Percentiles rank a stretch among this genome's conserved stretches.
Evolutionary conservation across 306 rosid species (phyloP).

Genomic region (Citrullus mucosospermus): DNA sequence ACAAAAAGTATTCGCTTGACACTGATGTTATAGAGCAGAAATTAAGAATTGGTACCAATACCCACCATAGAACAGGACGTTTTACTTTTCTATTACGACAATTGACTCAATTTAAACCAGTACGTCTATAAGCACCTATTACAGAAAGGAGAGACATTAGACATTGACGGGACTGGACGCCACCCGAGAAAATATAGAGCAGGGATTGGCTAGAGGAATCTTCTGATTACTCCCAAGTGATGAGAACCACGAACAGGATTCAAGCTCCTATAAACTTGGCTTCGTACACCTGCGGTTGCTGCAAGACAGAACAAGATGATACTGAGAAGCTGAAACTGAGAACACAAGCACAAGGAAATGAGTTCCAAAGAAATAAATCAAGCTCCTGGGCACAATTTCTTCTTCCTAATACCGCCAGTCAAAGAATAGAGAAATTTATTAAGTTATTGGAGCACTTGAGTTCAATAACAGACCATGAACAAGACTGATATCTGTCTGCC

Average conservation of each 20-base stretch:
- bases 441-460: neutral
- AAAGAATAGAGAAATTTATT: neutral
- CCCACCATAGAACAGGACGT: neutral
- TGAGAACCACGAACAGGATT: neutral
- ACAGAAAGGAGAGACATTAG: neutral
- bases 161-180: neutral
- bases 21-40: neutral
- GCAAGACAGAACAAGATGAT: slow-evolving; percentile 21
- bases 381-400: neutral
- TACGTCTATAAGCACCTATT: neutral
- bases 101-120: neutral
- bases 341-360: neutral
- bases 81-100: neutral
- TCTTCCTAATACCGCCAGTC: neutral
- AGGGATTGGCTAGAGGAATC: neutral
- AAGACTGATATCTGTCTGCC: slow-evolving; percentile 71
- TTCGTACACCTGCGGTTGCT: slow-evolving; percentile 71
- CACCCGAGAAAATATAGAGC: neutral
- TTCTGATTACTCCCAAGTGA: neutral
- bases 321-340: neutral
- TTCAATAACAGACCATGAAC: slow-evolving; percentile 47
- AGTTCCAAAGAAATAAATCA: neutral
- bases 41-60: neutral
- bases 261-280: slow-evolving; percentile 62
- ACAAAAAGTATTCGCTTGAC: neutral